Percentiles rank a stretch among this genome's conserved stretches.
Conservation (phyloP, 2,329 filamentous ascomycete species). For the Mycosphaerella sp. region DNA sequence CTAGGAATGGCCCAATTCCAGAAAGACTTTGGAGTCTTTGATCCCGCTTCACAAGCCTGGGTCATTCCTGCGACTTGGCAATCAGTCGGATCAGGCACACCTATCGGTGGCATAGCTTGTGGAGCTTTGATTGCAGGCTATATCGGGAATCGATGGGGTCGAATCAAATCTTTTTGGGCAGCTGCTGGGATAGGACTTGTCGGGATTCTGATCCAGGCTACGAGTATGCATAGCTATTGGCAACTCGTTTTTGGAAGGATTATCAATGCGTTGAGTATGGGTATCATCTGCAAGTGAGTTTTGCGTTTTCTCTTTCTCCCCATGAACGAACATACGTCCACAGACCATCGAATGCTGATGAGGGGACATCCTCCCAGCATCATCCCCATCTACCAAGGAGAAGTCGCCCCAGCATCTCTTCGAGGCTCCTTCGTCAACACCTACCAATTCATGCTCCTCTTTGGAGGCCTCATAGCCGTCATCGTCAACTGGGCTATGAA, state of each 20-base stretch:
- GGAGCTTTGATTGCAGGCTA: not conserved
- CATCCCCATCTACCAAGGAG: slow-evolving; percentile 13
- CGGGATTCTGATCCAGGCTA: slow-evolving; percentile 13
- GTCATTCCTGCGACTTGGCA: not conserved
- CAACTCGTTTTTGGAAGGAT: slow-evolving; percentile 12
- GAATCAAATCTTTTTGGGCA: not conserved
- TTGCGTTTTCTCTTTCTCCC: not conserved
- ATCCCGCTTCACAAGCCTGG: not conserved
- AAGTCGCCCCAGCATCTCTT: slow-evolving; percentile 9
- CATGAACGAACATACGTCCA: too few species aligned
- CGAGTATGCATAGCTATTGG: slow-evolving; percentile 8
- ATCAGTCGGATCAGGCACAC: not conserved
- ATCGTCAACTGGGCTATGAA: slow-evolving; percentile 14
- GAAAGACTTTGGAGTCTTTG: slow-evolving; percentile 9
- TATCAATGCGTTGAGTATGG: slow-evolving; percentile 15
- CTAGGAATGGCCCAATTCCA: slow-evolving; percentile 16
- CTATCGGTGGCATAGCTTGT: not conserved
- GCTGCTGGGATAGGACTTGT: slow-evolving; percentile 8
- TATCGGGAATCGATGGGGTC: not conserved
- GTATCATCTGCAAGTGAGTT: slow-evolving; percentile 14
- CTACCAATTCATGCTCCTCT: slow-evolving; percentile 16
- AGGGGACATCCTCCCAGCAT: slow-evolving; percentile 5
- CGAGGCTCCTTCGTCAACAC: slow-evolving; percentile 13
- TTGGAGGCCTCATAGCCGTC: slow-evolving; percentile 10
- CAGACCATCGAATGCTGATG: too few species aligned